phyloP scores from a whole-genome alignment of 202 grass and related monocot genomes.

The Panicum hallii region DNA sequence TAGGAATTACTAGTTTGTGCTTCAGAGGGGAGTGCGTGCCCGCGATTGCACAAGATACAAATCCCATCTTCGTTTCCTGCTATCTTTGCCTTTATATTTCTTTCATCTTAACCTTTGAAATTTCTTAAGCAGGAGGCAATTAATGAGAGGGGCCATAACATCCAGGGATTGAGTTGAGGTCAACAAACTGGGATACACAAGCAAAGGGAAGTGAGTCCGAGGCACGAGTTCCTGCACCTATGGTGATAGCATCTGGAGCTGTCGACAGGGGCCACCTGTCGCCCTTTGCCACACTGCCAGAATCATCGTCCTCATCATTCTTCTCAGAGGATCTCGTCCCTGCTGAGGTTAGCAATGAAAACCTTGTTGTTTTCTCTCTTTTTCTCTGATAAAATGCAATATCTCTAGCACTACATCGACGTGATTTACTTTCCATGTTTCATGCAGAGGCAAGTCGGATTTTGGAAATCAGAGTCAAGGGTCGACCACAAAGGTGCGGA shows the following conservation, averaged over 20 bases:
- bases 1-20: neutral
- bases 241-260: constrained; percentile 62
- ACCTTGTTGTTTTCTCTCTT: neutral
- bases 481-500: constrained; percentile 57
- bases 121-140: constrained; percentile 38
- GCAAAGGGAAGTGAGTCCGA: neutral
- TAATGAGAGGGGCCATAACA: constrained; percentile 10
- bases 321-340: constrained; percentile 67
- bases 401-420: neutral
- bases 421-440: constrained; percentile 39
- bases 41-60: neutral
- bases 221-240: constrained; percentile 8
- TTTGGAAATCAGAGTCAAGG: constrained; percentile 68
- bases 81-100: neutral
- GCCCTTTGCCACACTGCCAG: constrained; percentile 40
- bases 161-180: constrained; percentile 45
- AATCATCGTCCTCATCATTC: constrained; percentile 60
- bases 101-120: constrained; percentile 9
- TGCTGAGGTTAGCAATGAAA: constrained; percentile 44
- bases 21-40: neutral
- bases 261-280: constrained; percentile 53
- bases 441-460: constrained; percentile 60
- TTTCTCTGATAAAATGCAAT: constrained; percentile 20
- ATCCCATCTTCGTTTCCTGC: neutral
- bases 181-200: neutral